Evolutionary conservation across 139 green algal species (phyloP).

Genomic region (Coelastrella sp.): DNA sequence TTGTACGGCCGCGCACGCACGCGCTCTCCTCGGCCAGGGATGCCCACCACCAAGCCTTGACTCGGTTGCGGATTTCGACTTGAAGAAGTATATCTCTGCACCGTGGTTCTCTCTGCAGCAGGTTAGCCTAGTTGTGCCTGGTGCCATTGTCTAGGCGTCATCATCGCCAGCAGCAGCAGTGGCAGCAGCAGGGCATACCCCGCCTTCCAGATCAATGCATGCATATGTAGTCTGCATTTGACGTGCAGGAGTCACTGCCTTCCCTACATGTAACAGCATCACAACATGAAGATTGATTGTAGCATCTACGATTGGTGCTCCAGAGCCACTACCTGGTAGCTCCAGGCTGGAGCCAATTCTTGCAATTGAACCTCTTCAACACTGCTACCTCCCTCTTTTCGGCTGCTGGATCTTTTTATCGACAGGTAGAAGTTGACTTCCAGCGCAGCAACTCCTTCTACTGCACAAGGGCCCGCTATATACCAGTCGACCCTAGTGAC

Average conservation of each 20-base stretch:
- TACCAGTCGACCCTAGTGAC: conserved; percentile 21
- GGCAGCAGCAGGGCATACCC: not conserved
- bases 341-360: no score
- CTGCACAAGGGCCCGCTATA: conserved; percentile 6
- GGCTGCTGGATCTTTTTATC: not conserved
- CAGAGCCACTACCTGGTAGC: no score
- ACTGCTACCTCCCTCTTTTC: not conserved
- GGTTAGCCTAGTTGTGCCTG: not conserved
- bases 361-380: no score
- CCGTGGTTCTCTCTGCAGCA: conserved; percentile 10
- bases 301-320: no score
- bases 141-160: not conserved
- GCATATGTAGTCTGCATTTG: no score
- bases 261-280: no score
- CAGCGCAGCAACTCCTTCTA: conserved; percentile 20
- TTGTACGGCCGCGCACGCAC: no score
- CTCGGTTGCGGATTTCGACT: not conserved
- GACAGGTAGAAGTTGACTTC: conserved; percentile 29
- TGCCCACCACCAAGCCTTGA: not conserved
- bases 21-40: not conserved
- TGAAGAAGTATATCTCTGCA: conserved; percentile 14
- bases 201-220: no score
- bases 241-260: no score
- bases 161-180: not conserved
- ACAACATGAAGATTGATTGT: no score